phyloP scores from a whole-genome alignment of 2,329 filamentous ascomycete species.

The Penicillium expansum region DNA sequence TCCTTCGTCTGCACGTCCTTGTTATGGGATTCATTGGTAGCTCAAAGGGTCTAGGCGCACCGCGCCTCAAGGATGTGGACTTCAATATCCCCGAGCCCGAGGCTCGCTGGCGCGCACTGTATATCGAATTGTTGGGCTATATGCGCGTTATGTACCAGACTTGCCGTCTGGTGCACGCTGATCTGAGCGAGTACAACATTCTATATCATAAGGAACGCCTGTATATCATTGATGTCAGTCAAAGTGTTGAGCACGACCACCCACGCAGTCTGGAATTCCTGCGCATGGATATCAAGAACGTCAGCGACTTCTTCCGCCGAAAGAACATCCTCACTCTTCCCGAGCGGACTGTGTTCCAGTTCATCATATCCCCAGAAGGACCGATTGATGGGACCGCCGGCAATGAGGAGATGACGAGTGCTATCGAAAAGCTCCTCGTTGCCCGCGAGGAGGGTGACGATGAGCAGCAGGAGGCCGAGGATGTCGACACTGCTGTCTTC shows the following conservation, averaged over 20 bases:
- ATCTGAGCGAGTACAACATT: conserved; percentile 97
- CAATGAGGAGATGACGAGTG: conserved; percentile 57
- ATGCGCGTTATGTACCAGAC: conserved; percentile 93
- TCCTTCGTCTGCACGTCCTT: conserved; percentile 87
- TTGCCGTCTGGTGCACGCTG: conserved; percentile 88
- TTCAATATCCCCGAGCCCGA: conserved; percentile 67
- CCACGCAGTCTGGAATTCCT: conserved; percentile 89
- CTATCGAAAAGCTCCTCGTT: conserved; percentile 66
- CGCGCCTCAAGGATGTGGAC: conserved; percentile 81
- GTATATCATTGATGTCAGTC: conserved; percentile 95
- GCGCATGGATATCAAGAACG: conserved; percentile 98
- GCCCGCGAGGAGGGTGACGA: conserved; percentile 51
- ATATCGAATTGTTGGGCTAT: conserved; percentile 77
- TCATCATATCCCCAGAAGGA: conserved; percentile 66
- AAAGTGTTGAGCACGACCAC: conserved; percentile 96
- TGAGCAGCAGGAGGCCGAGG: conserved; percentile 51
- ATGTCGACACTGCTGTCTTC: conserved; percentile 87
- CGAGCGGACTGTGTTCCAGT: conserved; percentile 79
- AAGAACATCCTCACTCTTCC: conserved; percentile 78
- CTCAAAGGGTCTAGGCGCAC: conserved; percentile 80
- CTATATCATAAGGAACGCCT: conserved; percentile 79
- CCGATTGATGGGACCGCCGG: conserved; percentile 29
- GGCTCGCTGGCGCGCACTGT: conserved; percentile 72
- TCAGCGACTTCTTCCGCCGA: conserved; percentile 85
- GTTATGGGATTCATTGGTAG: conserved; percentile 94